Evolutionary conservation across 1,139 yeast genomes (phyloP), one percentile per base, ranked within the genome.

Genomic region (Casaregolazyma lundiana): DNA sequence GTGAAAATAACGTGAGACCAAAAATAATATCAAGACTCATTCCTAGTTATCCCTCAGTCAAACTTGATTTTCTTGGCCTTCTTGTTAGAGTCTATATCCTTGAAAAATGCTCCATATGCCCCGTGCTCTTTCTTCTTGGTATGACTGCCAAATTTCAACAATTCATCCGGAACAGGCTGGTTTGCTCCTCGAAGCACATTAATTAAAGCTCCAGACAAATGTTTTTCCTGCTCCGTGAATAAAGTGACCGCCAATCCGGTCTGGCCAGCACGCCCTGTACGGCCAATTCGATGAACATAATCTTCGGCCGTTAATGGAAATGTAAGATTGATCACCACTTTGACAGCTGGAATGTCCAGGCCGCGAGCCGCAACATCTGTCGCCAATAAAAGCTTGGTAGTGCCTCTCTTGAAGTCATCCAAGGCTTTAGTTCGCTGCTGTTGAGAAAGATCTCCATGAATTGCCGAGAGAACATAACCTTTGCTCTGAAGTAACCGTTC

Each of bases 321-420:
- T 3, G 98, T 92, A 67, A 94, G 75, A 67, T 92, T 92, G 65
- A 92, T 89, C 42, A 92, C 99, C 24, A 89, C 87, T 67, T 90
- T 92, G 55, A 92, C 99, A 58, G 94, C 88, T 44, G 99, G 98
- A 58, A 92, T 92, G 68, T 92, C 99, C 57, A 92, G 77, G 53
- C 99, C 99, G 72, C 99, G 80, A 30, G 98, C 98, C 39, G 99
- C 99, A 47, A 92, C 99, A 72, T 94, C 98, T 1, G 99, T 92
- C 32, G 99, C 99, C 59, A 92, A 75, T 63, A 92, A 70, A 47
- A 92, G 71, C 59, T 78, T 83, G 50, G 84, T 76, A 45, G 76
- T 76, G 37, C 98, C 98, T 26, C 75, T 66, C 68, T 94, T 94
- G 76, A 92, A 92, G 55, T 82, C 81, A 42, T 81, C 83, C 53